These are phyloP conservation scores for Calonectria multiphialidica DNA, from an alignment of 2,329 filamentous ascomycete genomes.

Conservation along the genomic window DNA sequence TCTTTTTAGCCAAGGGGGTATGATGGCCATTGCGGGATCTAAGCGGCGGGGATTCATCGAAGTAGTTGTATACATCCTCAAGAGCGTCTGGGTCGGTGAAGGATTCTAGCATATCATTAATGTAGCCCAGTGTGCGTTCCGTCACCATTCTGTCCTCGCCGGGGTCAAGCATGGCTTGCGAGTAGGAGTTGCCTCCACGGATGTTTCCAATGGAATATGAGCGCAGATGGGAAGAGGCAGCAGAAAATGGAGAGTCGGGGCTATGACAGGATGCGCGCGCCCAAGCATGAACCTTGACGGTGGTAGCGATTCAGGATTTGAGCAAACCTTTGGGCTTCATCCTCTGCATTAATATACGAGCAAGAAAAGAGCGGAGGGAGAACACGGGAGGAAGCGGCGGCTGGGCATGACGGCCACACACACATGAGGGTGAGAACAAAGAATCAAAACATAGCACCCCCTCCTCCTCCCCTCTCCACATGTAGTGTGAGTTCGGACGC, in stretches of 20 bases:
- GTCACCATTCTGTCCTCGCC: too few species aligned
- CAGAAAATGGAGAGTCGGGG: background rate
- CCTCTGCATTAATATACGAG: background rate
- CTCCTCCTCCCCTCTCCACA: too few species aligned
- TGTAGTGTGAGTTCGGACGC: background rate
- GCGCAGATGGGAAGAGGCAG: background rate
- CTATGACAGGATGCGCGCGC: background rate
- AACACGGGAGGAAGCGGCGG: too few species aligned
- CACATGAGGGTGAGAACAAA: background rate
- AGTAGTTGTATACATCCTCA: background rate
- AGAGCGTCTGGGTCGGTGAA: background rate
- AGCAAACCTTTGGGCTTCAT: background rate
- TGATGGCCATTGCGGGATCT: too few species aligned
- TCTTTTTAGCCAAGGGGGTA: background rate
- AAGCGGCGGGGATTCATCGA: background rate
- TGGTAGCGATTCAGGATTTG: background rate
- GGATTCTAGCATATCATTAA: background rate
- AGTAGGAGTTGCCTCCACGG: too few species aligned
- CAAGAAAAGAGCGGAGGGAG: too few species aligned
- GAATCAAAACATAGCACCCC: background rate
- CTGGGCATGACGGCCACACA: background rate
- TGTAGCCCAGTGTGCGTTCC: too few species aligned
- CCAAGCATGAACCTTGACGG: background rate
- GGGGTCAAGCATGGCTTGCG: background rate
- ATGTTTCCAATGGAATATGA: background rate